phyloP scores from a whole-genome alignment of 495 filamentous ascomycete species.

The Penicillium daleae region DNA sequence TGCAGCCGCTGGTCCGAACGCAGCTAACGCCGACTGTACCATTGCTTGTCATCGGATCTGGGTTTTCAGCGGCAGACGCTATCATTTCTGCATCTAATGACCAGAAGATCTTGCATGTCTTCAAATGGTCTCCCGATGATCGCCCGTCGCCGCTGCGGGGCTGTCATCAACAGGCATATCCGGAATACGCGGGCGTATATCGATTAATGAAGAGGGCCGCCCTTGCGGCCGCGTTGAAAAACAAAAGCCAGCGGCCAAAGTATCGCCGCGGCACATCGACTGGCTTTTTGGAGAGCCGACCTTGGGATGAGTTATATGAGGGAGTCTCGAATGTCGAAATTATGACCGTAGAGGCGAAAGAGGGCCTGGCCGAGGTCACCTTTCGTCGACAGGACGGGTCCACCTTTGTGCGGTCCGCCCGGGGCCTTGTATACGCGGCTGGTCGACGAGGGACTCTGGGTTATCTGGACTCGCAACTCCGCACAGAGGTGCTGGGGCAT shows the following conservation, averaged over 20 bases:
- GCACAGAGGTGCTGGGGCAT: slow-evolving; percentile 51
- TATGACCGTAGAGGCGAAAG: slow-evolving; percentile 39
- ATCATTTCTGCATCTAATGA: slow-evolving; percentile 57
- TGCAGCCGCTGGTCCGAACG: slow-evolving; percentile 44
- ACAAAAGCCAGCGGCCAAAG: slow-evolving; percentile 30
- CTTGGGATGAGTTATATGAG: slow-evolving; percentile 59
- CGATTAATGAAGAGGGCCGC: slow-evolving; percentile 64
- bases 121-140: slow-evolving; percentile 61
- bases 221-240: slow-evolving; percentile 24
- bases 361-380: slow-evolving; percentile 43
- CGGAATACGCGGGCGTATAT: slow-evolving; percentile 68
- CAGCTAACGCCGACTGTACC: slow-evolving; percentile 34
- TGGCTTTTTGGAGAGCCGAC: slow-evolving; percentile 48
- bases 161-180: slow-evolving; percentile 68
- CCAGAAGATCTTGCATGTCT: slow-evolving; percentile 64
- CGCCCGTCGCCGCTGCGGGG: slow-evolving; percentile 61
- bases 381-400: slow-evolving; percentile 53
- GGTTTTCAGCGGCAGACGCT: slow-evolving; percentile 67
- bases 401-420: slow-evolving; percentile 47
- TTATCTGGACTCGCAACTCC: slow-evolving; percentile 57
- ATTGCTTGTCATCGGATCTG: slow-evolving; percentile 64
- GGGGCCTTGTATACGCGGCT: slow-evolving; percentile 61
- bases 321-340: slow-evolving; percentile 63
- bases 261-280: slow-evolving; percentile 44
- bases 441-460: slow-evolving; percentile 62